A percentile compares a stretch with the other conserved stretches of the same genome.
These are phyloP conservation scores for Yamagishiella unicocca DNA, from an alignment of 139 green algal species.

Conservation along the genomic window DNA sequence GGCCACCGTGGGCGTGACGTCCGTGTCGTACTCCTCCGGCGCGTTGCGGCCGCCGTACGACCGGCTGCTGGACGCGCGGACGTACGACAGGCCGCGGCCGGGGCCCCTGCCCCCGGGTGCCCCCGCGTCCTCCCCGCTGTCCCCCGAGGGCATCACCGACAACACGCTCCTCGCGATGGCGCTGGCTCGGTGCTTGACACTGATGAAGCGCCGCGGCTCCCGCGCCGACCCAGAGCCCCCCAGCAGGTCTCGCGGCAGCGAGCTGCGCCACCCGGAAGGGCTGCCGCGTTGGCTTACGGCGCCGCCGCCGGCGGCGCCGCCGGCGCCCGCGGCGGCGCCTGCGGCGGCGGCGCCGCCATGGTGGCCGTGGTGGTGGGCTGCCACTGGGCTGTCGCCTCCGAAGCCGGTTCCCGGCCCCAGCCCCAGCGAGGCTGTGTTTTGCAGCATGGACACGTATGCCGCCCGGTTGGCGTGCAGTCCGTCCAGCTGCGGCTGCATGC, in stretches of 20 bases:
- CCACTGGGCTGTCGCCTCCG: too few relatives aligned
- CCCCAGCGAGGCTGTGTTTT: neutral
- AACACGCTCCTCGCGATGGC: neutral
- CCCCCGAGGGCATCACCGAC: neutral
- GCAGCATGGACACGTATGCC: slow-evolving; percentile 36
- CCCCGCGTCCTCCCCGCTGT: neutral
- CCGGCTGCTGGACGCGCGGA: slow-evolving; percentile 19
- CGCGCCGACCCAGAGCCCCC: neutral
- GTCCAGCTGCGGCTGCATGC: slow-evolving; percentile 24
- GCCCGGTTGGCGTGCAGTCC: slow-evolving; percentile 24
- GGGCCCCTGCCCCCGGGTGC: too few relatives aligned
- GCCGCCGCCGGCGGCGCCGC: neutral
- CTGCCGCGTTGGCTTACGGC: too few relatives aligned
- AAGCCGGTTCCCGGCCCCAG: too few relatives aligned
- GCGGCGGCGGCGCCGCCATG: neutral
- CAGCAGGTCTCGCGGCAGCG: neutral
- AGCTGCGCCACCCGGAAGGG: too few relatives aligned
- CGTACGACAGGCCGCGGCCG: neutral
- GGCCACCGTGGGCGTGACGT: neutral
- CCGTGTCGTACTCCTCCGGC: neutral
- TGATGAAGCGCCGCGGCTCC: slow-evolving; percentile 23
- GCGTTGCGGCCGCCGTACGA: neutral
- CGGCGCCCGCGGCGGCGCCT: neutral
- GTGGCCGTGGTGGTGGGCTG: too few relatives aligned
- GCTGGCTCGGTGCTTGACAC: neutral